A percentile compares a stretch with the other conserved stretches of the same genome.
phyloP scores from a whole-genome alignment of 345 rosid species.

The Hibiscus syriacus region DNA sequence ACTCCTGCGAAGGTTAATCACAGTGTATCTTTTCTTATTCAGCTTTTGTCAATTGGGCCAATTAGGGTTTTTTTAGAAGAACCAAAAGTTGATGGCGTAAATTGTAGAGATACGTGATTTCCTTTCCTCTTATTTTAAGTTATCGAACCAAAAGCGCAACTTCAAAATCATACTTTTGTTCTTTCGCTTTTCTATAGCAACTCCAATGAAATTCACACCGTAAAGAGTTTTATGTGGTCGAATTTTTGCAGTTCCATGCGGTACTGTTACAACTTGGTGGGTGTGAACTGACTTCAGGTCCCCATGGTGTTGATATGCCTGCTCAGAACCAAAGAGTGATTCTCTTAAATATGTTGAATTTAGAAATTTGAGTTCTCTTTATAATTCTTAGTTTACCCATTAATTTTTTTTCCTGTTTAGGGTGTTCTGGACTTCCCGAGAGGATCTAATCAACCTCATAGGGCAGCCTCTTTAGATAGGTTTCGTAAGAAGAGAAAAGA shows the following conservation, averaged over 20 bases:
- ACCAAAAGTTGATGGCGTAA: not conserved
- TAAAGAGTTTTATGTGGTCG: not conserved
- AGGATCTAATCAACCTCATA: not conserved
- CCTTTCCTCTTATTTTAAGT: not conserved
- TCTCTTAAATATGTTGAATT: not conserved
- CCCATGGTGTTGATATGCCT: not conserved
- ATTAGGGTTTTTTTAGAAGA: not conserved
- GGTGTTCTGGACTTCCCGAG: not conserved
- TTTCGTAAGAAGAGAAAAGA: slow-evolving; percentile 1
- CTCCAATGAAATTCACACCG: not conserved
- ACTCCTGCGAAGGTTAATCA: not conserved
- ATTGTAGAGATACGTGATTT: not conserved
- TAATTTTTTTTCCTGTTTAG: not conserved
- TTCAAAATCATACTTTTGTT: not conserved
- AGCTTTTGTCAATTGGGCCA: not conserved
- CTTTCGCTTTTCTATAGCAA: too few species aligned
- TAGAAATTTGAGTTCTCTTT: not conserved
- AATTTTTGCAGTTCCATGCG: not conserved
- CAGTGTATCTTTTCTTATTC: not conserved
- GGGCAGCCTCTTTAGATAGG: slow-evolving; percentile 3
- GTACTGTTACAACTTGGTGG: not conserved
- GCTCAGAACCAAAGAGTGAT: not conserved
- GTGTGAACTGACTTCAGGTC: not conserved
- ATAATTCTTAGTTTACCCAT: not conserved
- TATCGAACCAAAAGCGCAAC: not conserved